Conservation (phyloP, 441 rosid genomes). For the Populus hybrid region DNA sequence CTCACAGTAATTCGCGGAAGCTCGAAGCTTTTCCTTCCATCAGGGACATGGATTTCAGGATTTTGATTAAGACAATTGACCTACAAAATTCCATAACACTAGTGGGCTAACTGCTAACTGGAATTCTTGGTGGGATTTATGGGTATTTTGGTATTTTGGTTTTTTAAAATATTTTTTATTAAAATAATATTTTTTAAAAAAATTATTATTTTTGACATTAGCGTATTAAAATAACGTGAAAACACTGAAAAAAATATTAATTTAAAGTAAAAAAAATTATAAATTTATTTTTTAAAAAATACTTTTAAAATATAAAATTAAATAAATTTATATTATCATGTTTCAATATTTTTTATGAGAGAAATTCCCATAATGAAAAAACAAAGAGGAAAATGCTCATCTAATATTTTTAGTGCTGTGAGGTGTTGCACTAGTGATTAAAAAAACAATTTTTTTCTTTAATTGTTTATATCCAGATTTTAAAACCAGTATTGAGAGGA, state of each 20-base stretch:
- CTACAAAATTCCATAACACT: conserved; percentile 10
- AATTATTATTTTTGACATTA: too few relatives aligned
- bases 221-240: too few relatives aligned
- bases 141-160: neutral
- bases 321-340: too few relatives aligned
- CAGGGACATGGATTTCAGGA: conserved; percentile 29
- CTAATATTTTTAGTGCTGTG: neutral
- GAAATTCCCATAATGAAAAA: too few relatives aligned
- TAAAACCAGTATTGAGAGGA: too few relatives aligned
- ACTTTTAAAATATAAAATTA: too few relatives aligned
- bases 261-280: too few relatives aligned
- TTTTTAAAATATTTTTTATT: neutral
- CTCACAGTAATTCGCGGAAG: conserved; percentile 17
- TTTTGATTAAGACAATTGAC: conserved; percentile 31
- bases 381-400: too few relatives aligned
- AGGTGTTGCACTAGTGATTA: neutral
- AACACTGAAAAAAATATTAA: too few relatives aligned
- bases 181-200: neutral
- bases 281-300: too few relatives aligned
- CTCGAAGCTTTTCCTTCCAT: conserved; percentile 14
- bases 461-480: too few relatives aligned
- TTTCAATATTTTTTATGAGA: neutral
- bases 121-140: neutral
- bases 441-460: too few relatives aligned
- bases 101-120: neutral